Conservation (phyloP, 352 stramenopile genomes). For the Globisporangium mamillatum region DNA sequence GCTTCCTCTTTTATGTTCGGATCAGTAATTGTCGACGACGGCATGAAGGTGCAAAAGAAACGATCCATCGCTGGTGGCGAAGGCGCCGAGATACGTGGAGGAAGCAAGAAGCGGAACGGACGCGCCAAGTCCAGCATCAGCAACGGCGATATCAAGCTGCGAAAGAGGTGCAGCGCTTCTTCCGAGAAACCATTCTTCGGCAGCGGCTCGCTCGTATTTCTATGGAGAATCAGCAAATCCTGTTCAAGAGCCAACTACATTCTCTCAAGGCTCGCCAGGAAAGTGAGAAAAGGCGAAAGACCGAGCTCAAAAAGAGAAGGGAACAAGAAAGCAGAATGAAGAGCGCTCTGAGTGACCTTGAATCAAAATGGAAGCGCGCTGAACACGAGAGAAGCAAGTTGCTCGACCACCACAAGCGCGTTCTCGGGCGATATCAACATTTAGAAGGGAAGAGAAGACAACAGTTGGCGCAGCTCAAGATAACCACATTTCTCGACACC, state of each 20-base stretch:
- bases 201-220: conserved; percentile 30
- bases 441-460: conserved; percentile 22
- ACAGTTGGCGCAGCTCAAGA: conserved; percentile 31
- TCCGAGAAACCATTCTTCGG: conserved; percentile 43
- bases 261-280: conserved; percentile 46
- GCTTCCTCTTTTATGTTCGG: conserved; percentile 36
- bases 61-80: conserved; percentile 48
- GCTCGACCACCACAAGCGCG: conserved; percentile 25
- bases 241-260: conserved; percentile 45
- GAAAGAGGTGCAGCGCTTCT: conserved; percentile 38
- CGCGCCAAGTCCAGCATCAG: conserved; percentile 12
- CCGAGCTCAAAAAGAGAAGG: conserved; percentile 32
- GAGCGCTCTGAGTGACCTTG: conserved; percentile 31
- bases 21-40: conserved; percentile 21
- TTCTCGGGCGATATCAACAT: conserved; percentile 31
- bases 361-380: conserved; percentile 34
- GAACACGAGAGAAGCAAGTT: conserved; percentile 29
- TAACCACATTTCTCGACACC: conserved; percentile 35
- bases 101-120: conserved; percentile 11
- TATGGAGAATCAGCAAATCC: conserved; percentile 29
- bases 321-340: conserved; percentile 37
- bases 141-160: conserved; percentile 24
- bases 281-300: conserved; percentile 32
- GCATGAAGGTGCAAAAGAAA: conserved; percentile 30
- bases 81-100: conserved; percentile 11